These are phyloP conservation scores for Maudiozyma serrabonitensis DNA, from an alignment of 805 yeast genomes.

Conservation along the genomic window DNA sequence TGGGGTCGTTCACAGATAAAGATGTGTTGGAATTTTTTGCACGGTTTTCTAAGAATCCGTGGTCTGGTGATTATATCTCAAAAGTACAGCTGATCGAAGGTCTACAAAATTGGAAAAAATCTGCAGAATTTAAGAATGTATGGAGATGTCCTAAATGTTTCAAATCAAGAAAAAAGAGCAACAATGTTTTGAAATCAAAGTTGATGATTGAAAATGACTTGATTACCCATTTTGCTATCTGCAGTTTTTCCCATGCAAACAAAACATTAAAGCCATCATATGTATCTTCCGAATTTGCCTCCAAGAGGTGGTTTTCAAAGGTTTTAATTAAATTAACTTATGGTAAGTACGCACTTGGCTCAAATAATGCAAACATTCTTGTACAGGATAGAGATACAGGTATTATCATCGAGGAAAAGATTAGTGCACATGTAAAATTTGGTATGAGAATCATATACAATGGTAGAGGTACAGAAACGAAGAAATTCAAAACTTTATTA, in stretches of 20 bases:
- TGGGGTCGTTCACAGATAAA: conserved; percentile 40
- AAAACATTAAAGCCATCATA: conserved; percentile 55
- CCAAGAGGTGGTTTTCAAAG: conserved; percentile 82
- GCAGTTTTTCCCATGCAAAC: conserved; percentile 64
- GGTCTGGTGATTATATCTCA: conserved; percentile 46
- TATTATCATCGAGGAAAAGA: conserved; percentile 81
- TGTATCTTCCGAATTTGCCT: conserved; percentile 73
- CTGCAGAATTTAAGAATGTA: conserved; percentile 35
- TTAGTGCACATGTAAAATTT: conserved; percentile 77
- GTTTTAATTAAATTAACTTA: conserved; percentile 74
- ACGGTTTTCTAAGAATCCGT: conserved; percentile 34
- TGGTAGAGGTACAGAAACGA: conserved; percentile 54
- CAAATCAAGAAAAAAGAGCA: conserved; percentile 43
- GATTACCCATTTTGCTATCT: conserved; percentile 79
- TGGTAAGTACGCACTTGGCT: conserved; percentile 79
- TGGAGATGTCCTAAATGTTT: conserved; percentile 77
- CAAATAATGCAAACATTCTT: conserved; percentile 84
- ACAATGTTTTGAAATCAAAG: conserved; percentile 28
- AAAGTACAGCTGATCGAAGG: conserved; percentile 38
- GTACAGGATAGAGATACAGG: conserved; percentile 92
- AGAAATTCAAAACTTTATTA: conserved; percentile 50
- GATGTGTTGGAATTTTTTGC: conserved; percentile 48
- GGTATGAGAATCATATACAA: conserved; percentile 80
- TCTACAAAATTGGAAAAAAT: conserved; percentile 33
- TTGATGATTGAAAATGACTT: conserved; percentile 43